phyloP scores from a whole-genome alignment of 1,284 basidiomycete species.

The Garcileccinum viscosum region DNA sequence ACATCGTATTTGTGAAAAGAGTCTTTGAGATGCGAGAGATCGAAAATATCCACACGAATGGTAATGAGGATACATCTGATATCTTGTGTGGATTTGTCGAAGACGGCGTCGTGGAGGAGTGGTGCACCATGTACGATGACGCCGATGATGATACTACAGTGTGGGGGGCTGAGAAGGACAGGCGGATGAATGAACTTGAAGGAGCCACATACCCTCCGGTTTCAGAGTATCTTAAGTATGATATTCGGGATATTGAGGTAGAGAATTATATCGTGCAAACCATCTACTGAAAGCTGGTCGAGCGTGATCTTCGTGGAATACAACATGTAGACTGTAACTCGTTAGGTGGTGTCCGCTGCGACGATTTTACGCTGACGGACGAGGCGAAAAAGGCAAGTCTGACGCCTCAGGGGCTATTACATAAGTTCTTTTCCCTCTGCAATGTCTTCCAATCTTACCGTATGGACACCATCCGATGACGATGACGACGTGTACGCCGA shows the following conservation, averaged over 20 bases:
- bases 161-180: slow-evolving; percentile 12
- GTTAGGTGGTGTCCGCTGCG: too few species aligned
- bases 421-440: background rate
- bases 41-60: slow-evolving; percentile 4
- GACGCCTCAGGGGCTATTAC: background rate
- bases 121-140: background rate
- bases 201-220: too few species aligned
- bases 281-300: too few species aligned
- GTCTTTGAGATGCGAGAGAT: slow-evolving; percentile 6
- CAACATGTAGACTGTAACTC: too few species aligned
- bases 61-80: slow-evolving; percentile 16
- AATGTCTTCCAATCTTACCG: slow-evolving; percentile 1
- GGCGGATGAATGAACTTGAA: background rate
- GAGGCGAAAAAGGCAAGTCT: too few species aligned
- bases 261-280: too few species aligned
- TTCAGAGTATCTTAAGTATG: too few species aligned
- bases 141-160: slow-evolving; percentile 6
- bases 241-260: too few species aligned
- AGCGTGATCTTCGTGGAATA: too few species aligned
- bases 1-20: slow-evolving; percentile 5
- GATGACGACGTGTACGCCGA: slow-evolving; percentile 31
- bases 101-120: slow-evolving; percentile 19
- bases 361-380: too few species aligned
- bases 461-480: slow-evolving; percentile 25
- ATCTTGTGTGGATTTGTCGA: slow-evolving; percentile 17